Conservation (phyloP, 768 basidiomycete species). For the Hygrocybe punicea region DNA sequence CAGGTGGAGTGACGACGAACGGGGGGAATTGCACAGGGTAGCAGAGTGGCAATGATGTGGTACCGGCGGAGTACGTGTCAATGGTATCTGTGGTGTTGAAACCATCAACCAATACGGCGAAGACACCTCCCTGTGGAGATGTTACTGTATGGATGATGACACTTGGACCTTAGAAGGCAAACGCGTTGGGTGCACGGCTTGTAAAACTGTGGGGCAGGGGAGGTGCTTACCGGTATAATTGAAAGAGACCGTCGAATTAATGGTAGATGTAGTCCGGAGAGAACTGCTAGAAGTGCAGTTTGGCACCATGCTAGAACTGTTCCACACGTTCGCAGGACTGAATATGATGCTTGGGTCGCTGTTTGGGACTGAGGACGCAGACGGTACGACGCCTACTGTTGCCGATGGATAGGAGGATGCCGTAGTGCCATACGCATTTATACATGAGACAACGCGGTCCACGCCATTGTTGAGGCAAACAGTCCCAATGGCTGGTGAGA, state of each 20-base stretch:
- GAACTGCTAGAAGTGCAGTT: slow-evolving; percentile 3
- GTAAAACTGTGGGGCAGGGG: too few relatives aligned
- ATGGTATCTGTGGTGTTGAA: slow-evolving; percentile 13
- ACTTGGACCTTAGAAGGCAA: slow-evolving; percentile 15
- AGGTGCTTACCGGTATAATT: slow-evolving; percentile 20
- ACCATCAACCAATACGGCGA: slow-evolving; percentile 19
- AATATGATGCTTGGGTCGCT: slow-evolving; percentile 6
- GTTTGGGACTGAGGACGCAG: slow-evolving; percentile 8
- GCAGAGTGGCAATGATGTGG: slow-evolving; percentile 2
- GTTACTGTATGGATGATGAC: slow-evolving; percentile 19
- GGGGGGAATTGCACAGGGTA: slow-evolving; percentile 5
- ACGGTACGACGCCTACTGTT: slow-evolving; percentile 12
- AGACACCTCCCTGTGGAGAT: slow-evolving; percentile 17
- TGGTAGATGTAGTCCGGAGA: slow-evolving; percentile 10
- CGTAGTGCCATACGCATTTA: slow-evolving; percentile 18
- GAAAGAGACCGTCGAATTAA: slow-evolving; percentile 19
- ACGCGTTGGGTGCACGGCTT: too few relatives aligned
- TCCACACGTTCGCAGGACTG: slow-evolving; percentile 13
- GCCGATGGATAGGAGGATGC: slow-evolving; percentile 15
- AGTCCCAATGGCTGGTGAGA: slow-evolving; percentile 7
- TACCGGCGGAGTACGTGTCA: slow-evolving; percentile 14
- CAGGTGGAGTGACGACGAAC: not conserved
- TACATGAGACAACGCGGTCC: slow-evolving; percentile 8
- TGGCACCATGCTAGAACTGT: slow-evolving; percentile 3
- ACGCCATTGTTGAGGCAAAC: slow-evolving; percentile 7